Base-by-base conservation (phyloP, 2,329 filamentous ascomycete genomes). In the Herpomyces periplanetae region DNA sequence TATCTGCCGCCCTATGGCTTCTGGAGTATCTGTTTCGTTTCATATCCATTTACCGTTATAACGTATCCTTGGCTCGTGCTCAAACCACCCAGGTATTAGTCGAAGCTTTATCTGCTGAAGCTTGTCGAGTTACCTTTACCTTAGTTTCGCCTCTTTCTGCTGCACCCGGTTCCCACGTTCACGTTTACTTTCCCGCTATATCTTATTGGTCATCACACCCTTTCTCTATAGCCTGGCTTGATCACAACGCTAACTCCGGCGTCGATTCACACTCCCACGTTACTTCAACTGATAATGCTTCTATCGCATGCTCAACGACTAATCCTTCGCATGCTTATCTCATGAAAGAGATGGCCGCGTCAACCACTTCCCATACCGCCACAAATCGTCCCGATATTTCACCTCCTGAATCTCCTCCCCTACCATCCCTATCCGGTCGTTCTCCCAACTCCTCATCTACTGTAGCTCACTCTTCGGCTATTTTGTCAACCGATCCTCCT, bases 151-250 rank as follows among this genome's bases (percentile, higher is more conserved):
- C 60, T 22, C 45, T 60, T 37, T 41, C 48, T 15, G 48, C 69
- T 33, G 40, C 47, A 22, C 60, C 64, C 0, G 65, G 65, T 17
- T 60, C 60, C 10, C 63, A 71, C 33, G 50, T 63, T 20, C 73
- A 69, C 33, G 40, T 73, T 13, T 62, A 63, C 20, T 60, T 73
- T 30, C 48, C 46, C 20, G 43, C 50, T 3, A 37, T 71, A 28
- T 53, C 47, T 20, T 42, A 49, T 10, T 68, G 58, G 58, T 63
- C 64, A 26, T 61, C 49, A 22, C 64, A 73, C 32, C 64, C 64
- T 1, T 73, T 73, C 36, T 69, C 62, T 7, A 51, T 71, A 24
- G 62, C 60, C 18, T 73, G 63, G 62, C 51, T 57, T 14, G 47
- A 63, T 19, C 44, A 60, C 26, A 41, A 39, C 32, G 27, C 47